Evolutionary conservation across 2,329 filamentous ascomycete species (phyloP), one percentile per base, ranked within the genome.

Genomic region (Bipolaris victoriae): DNA sequence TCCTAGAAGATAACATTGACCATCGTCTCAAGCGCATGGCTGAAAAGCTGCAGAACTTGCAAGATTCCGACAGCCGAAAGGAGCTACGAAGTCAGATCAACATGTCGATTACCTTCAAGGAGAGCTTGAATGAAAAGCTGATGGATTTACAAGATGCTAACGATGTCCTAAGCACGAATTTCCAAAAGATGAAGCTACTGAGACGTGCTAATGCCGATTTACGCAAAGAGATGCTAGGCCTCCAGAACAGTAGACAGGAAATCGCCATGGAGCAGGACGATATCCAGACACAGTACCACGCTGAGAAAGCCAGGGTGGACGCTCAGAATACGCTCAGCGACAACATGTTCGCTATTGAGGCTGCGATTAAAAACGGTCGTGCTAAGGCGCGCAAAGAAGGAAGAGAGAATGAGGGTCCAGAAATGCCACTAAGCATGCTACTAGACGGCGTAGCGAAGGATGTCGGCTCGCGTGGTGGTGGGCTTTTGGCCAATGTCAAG

Each of bases 131-230:
- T 16, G 79, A 80, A 26, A 78, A 80, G 20, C 69, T 85, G 2
- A 78, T 84, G 44, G 79, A 82, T 41, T 70, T 85, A 26, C 83
- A 82, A 57, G 81, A 82, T 61, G 78, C 82, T 20, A 77, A 84
- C 3, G 81, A 84, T 57, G 79, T 81, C 51, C 79, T 83, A 44
- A 80, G 78, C 55, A 71, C 77, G 2, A 76, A 83, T 22, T 77
- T 78, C 24, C 73, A 78, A 48, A 79, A 81, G 54, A 64, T 82
- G 44, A 80, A 78, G 55, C 75, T 65, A 68, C 61, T 78, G 76
- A 60, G 80, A 77, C 68, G 79, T 73, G 60, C 79, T 77, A 65
- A 80, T 79, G 70, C 73, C 72, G 60, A 77, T 33, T 60, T 83
- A 49, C 77, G 83, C 26, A 78, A 75, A 40, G 78, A 81, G 35